Evolutionary conservation across 2,329 filamentous ascomycete species (phyloP).

Genomic region (Scorias spongiosa): DNA sequence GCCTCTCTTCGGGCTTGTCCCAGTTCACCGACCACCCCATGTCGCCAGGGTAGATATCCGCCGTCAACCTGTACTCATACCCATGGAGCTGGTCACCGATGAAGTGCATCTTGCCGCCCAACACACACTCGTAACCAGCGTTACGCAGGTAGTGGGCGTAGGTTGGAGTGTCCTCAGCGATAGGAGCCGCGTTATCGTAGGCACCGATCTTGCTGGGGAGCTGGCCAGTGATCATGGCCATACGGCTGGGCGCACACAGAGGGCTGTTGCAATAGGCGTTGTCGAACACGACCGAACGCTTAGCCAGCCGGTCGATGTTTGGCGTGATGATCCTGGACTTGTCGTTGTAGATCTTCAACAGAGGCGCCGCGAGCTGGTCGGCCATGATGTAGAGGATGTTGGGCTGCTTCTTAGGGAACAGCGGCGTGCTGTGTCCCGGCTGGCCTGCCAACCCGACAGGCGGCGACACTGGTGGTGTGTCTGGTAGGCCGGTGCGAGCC

Average conservation of each 20-base stretch:
- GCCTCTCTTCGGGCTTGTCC: conserved; percentile 70
- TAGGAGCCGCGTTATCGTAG: conserved; percentile 79
- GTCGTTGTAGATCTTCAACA: conserved; percentile 83
- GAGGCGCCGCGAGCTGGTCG: conserved; percentile 80
- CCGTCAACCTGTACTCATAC: conserved; percentile 84
- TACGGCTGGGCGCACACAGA: conserved; percentile 80
- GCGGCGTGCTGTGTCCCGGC: conserved; percentile 24
- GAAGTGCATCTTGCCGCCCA: conserved; percentile 97
- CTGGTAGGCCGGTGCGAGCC: conserved; percentile 11
- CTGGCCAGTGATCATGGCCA: conserved; percentile 87
- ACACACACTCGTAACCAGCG: conserved; percentile 73
- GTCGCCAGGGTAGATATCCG: conserved; percentile 88
- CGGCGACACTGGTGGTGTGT: conserved; percentile 22
- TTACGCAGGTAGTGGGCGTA: conserved; percentile 83
- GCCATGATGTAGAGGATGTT: conserved; percentile 94
- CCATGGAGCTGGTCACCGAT: conserved; percentile 89
- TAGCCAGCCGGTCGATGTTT: conserved; percentile 69
- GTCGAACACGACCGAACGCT: conserved; percentile 75
- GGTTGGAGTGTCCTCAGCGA: conserved; percentile 71
- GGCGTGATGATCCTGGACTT: conserved; percentile 84
- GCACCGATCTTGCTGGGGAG: conserved; percentile 82
- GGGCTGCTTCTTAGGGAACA: conserved; percentile 33
- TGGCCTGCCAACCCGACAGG: conserved; percentile 22
- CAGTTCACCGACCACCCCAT: conserved; percentile 93
- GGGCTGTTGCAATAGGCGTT: conserved; percentile 90